phyloP scores from a whole-genome alignment of 2,329 filamentous ascomycete species.

The Microsporum ferrugineum region DNA sequence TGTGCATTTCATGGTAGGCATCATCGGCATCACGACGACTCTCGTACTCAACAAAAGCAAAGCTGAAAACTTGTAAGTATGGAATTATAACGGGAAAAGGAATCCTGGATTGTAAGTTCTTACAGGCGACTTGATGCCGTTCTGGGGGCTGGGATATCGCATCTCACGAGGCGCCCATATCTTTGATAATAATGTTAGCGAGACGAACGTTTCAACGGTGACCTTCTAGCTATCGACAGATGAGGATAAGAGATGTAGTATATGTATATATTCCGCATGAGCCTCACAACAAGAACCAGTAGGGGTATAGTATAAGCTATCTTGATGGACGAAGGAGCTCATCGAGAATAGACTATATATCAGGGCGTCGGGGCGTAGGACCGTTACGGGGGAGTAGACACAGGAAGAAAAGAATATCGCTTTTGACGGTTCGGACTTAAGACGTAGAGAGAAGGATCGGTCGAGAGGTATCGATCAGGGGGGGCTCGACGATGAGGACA shows the following conservation, averaged over 20 bases:
- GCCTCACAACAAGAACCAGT: conserved; percentile 1
- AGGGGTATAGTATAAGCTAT: not conserved
- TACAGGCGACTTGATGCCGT: conserved; percentile 91
- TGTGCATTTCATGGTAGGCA: conserved; percentile 99
- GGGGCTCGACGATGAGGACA: conserved; percentile 43
- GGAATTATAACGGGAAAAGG: conserved; percentile 13
- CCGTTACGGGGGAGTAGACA: conserved; percentile 3
- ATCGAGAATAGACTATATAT: not conserved
- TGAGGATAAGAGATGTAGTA: conserved; percentile 3
- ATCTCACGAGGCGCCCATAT: conserved; percentile 94
- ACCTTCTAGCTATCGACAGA: conserved; percentile 1
- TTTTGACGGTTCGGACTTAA: conserved; percentile 13
- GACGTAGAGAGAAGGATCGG: conserved; percentile 14
- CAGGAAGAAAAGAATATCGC: conserved; percentile 11
- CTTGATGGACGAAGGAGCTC: conserved; percentile 1
- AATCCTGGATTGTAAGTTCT: conserved; percentile 37
- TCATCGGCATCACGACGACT: conserved; percentile 96
- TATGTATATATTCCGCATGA: conserved; percentile 4
- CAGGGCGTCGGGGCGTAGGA: conserved; percentile 11
- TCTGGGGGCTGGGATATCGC: conserved; percentile 92
- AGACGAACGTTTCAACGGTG: not conserved
- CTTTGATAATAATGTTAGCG: conserved; percentile 39
- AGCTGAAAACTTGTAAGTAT: conserved; percentile 41
- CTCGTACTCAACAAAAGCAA: conserved; percentile 98
- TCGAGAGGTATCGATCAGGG: conserved; percentile 21